These are phyloP conservation scores for Xylariales sp. DNA, from an alignment of 2,329 filamentous ascomycete species.

Conservation along the genomic window DNA sequence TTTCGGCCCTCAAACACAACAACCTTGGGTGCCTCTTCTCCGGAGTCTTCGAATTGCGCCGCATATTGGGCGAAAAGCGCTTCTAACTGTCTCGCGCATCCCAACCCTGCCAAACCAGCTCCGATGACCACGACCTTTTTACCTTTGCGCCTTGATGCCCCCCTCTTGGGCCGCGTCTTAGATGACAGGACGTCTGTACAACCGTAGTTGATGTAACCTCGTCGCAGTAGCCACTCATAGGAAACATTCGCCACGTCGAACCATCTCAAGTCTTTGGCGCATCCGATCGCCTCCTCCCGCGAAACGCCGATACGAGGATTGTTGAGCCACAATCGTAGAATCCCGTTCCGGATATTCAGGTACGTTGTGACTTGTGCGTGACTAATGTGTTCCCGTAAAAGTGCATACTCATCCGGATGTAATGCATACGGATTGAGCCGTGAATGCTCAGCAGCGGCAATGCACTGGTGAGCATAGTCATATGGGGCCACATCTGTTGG, in stretches of 20 bases:
- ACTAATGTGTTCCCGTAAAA: slow-evolving; percentile 78
- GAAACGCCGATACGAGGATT: slow-evolving; percentile 82
- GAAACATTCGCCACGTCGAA: slow-evolving; percentile 85
- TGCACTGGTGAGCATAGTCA: slow-evolving; percentile 88
- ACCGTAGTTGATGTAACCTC: slow-evolving; percentile 95
- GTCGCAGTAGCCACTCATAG: slow-evolving; percentile 86
- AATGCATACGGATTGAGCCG: slow-evolving; percentile 85
- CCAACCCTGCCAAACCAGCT: slow-evolving; percentile 89
- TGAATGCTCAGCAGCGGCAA: slow-evolving; percentile 83
- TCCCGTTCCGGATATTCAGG: slow-evolving; percentile 92
- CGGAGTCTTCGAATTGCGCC: slow-evolving; percentile 58
- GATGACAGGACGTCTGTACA: slow-evolving; percentile 68
- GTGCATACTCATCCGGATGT: slow-evolving; percentile 76
- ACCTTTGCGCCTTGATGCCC: slow-evolving; percentile 43
- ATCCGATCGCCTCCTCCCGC: slow-evolving; percentile 82
- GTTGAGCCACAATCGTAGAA: slow-evolving; percentile 82
- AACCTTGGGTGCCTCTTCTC: slow-evolving; percentile 68
- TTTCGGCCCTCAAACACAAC: slow-evolving; percentile 82
- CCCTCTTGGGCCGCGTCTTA: slow-evolving; percentile 33
- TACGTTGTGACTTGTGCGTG: slow-evolving; percentile 90
- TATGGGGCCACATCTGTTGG: slow-evolving; percentile 66
- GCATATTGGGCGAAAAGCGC: slow-evolving; percentile 79
- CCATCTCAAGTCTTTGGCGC: slow-evolving; percentile 81
- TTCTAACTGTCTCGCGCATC: slow-evolving; percentile 87
- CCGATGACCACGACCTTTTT: slow-evolving; percentile 84